These are phyloP conservation scores for Botrytis elliptica DNA, from an alignment of 2,329 filamentous ascomycete species.

Conservation along the genomic window DNA sequence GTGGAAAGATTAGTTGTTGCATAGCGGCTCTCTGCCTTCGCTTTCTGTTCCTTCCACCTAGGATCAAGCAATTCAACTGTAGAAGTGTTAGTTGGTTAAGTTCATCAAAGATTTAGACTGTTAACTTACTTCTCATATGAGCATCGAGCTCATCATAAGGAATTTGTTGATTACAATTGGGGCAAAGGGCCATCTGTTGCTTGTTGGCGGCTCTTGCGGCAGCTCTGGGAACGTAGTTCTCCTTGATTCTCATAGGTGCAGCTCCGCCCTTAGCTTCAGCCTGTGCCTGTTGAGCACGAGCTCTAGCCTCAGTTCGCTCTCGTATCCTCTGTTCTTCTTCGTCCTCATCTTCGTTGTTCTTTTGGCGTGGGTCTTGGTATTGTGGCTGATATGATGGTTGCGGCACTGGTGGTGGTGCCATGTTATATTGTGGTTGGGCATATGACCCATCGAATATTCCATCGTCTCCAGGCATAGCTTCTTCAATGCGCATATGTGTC, in stretches of 20 bases:
- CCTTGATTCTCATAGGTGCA: slow-evolving; percentile 82
- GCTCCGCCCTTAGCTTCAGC: slow-evolving; percentile 70
- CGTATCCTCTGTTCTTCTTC: slow-evolving; percentile 63
- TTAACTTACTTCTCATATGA: slow-evolving; percentile 76
- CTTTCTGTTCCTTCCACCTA: slow-evolving; percentile 92
- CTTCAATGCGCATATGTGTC: slow-evolving; percentile 78
- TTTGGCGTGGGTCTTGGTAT: slow-evolving; percentile 35
- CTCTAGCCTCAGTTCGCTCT: slow-evolving; percentile 59
- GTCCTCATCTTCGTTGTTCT: slow-evolving; percentile 49
- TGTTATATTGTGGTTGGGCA: slow-evolving; percentile 42
- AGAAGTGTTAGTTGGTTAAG: slow-evolving; percentile 25
- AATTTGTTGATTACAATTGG: slow-evolving; percentile 89
- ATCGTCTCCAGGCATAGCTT: slow-evolving; percentile 84
- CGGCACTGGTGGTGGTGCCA: slow-evolving; percentile 42
- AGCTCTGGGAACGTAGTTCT: slow-evolving; percentile 86
- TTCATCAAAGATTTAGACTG: neutral
- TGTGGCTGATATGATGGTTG: slow-evolving; percentile 40
- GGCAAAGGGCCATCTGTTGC: slow-evolving; percentile 71
- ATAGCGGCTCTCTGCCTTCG: slow-evolving; percentile 80
- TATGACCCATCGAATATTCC: slow-evolving; percentile 57
- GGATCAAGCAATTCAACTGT: slow-evolving; percentile 85
- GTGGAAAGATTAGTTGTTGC: slow-evolving; percentile 84
- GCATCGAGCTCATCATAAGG: slow-evolving; percentile 84
- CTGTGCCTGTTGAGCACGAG: slow-evolving; percentile 71
- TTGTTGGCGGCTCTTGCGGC: slow-evolving; percentile 69